These are phyloP conservation scores for Neurospora tetrasperma DNA, from an alignment of 495 filamentous ascomycete genomes.

Conservation along the genomic window DNA sequence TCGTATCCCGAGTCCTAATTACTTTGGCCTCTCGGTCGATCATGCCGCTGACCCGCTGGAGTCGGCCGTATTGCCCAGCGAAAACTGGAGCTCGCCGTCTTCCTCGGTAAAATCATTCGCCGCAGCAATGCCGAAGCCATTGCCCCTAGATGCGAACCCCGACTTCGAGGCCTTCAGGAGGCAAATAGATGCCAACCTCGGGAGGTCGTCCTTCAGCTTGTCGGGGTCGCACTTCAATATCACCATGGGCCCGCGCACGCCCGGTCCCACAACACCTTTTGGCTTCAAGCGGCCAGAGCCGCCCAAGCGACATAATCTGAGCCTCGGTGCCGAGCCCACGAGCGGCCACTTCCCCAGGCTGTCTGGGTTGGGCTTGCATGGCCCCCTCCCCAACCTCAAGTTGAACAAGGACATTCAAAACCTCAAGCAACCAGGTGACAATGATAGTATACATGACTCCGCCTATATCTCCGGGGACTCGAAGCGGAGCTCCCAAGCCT, in stretches of 20 bases:
- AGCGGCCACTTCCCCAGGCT: conserved; percentile 15
- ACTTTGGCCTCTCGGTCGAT: conserved; percentile 68
- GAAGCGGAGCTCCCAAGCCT: conserved; percentile 36
- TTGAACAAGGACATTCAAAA: conserved; percentile 4
- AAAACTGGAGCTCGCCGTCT: conserved; percentile 62
- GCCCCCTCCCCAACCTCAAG: conserved; percentile 1
- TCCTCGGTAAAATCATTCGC: conserved; percentile 59
- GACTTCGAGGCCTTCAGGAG: conserved; percentile 67
- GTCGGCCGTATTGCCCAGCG: conserved; percentile 48
- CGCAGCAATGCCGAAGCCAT: conserved; percentile 54
- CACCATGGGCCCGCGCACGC: conserved; percentile 11
- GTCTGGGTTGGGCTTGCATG: conserved; percentile 6
- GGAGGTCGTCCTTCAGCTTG: conserved; percentile 38
- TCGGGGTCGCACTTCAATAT: conserved; percentile 35
- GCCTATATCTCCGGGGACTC: conserved; percentile 39
- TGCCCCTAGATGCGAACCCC: conserved; percentile 61
- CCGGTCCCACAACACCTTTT: conserved; percentile 21
- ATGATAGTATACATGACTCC: conserved; percentile 30
- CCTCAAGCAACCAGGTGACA: conserved; percentile 19
- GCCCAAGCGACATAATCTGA: conserved; percentile 25
- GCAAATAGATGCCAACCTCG: conserved; percentile 53
- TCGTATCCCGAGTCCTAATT: conserved; percentile 58
- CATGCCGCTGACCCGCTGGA: conserved; percentile 46
- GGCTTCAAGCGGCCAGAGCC: conserved; percentile 26
- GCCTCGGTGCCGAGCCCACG: conserved; percentile 27